Evolutionary conservation across 2,329 filamentous ascomycete genomes (phyloP), one percentile per base, ranked within the genome.

Genomic region (Rutstroemia sydowiana): DNA sequence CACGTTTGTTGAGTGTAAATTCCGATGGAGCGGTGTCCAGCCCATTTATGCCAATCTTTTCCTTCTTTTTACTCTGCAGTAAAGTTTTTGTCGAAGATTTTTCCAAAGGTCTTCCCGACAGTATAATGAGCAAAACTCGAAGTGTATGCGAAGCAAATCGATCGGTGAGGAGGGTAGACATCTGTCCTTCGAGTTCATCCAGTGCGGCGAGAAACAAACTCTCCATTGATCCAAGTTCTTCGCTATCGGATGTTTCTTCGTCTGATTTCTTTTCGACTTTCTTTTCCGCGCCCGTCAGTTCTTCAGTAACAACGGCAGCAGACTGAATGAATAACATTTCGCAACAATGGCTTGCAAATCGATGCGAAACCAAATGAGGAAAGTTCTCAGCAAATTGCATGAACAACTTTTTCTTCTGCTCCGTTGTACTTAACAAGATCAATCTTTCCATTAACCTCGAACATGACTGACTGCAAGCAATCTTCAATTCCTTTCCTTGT

Each of bases 261-360:
- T 31, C 75, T 57, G 82, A 81, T 20, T 72, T 70, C 7, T 74
- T 73, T 20, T 73, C 73, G 18, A 67, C 71, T 3, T 65, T 66
- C 18, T 61, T 60, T 14, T 67, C 68, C 9, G 74, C 71, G 66
- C 76, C 68, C 5, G 71, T 69, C 14, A 88, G 70, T 69, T 95
- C 91, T 55, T 84, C 75, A 13, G 85, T 86, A 34, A 95, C 87
- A 10, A 86, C 72, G 1, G 87, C 85, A 0, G 91, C 91, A 1
- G 88, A 86, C 58, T 87, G 82, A 45, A 91, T 75, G 68, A 98
- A 97, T 30, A 98, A 77, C 23, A 88, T 88, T 71, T 98, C 93
- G 67, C 91, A 96, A 71, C 92, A 97, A 73, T 98, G 93, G 55
- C 91, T 95, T 5, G 93, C 93, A 64, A 98, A 98, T 16, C 93